phyloP scores from a whole-genome alignment of 306 rosid species.

The Inga leiocalycina region DNA sequence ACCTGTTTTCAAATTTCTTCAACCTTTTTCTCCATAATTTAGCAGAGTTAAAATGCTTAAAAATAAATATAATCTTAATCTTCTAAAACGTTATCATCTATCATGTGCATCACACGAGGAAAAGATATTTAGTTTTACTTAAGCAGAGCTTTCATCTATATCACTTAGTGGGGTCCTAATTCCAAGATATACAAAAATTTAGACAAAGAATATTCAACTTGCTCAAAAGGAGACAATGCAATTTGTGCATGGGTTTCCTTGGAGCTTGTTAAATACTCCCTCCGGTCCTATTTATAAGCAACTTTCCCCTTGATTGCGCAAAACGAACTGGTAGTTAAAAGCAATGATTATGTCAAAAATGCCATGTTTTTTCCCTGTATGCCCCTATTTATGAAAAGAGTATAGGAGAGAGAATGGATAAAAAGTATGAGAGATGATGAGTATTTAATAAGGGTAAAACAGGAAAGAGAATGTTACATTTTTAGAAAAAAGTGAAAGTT shows the following conservation, averaged over 20 bases:
- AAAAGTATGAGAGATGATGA: too few relatives aligned
- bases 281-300: too few relatives aligned
- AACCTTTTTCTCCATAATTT: not conserved
- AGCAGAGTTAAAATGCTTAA: not conserved
- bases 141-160: slow-evolving; percentile 11
- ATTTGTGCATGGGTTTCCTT: not conserved
- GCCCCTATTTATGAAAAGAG: too few relatives aligned
- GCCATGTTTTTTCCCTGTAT: too few relatives aligned
- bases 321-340: too few relatives aligned
- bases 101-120: not conserved
- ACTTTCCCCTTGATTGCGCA: too few relatives aligned
- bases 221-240: not conserved
- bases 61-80: not conserved
- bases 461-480: too few relatives aligned
- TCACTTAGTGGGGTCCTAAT: not conserved
- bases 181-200: not conserved
- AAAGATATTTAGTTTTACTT: not conserved
- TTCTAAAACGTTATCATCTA: not conserved
- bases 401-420: too few relatives aligned
- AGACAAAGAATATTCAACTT: not conserved
- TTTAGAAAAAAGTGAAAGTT: too few relatives aligned
- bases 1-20: not conserved
- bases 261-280: slow-evolving; percentile 5
- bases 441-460: too few relatives aligned
- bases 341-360: too few relatives aligned